Evolutionary conservation across 2,329 filamentous ascomycete genomes (phyloP).

Genomic region (Pseudogymnoascus sp.): DNA sequence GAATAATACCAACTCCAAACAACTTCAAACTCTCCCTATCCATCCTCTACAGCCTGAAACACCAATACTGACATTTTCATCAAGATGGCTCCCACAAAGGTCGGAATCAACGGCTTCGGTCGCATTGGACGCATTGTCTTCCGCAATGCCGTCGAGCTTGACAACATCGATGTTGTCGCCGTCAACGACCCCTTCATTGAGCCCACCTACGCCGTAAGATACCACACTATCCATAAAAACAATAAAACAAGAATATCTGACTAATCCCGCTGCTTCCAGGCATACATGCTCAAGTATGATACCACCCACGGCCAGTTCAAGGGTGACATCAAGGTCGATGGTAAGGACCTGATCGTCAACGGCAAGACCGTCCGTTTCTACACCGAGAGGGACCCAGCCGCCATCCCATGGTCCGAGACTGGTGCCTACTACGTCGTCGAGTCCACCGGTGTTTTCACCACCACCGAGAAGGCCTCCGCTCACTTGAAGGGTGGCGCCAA

Average conservation of each 20-base stretch:
- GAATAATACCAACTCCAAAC: neutral
- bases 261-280: conserved; percentile 42
- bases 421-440: conserved; percentile 92
- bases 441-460: conserved; percentile 99
- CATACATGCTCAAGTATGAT: conserved; percentile 99
- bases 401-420: conserved; percentile 83
- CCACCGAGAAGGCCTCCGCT: conserved; percentile 86
- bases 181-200: conserved; percentile 99
- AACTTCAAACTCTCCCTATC: neutral
- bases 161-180: conserved; percentile 84
- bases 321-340: conserved; percentile 67
- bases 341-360: conserved; percentile 73
- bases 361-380: conserved; percentile 95
- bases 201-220: conserved; percentile 84
- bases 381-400: conserved; percentile 79
- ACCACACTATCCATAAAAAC: neutral
- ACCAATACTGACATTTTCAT: conserved; percentile 15
- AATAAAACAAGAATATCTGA: neutral
- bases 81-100: conserved; percentile 55
- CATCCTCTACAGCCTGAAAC: neutral
- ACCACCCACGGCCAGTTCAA: conserved; percentile 96
- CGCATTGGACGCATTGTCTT: conserved; percentile 99
- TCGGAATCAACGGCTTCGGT: conserved; percentile 99
- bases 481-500: conserved; percentile 96
- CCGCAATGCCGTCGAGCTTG: conserved; percentile 91